Evolutionary conservation across 2,329 filamentous ascomycete genomes (phyloP).

Genomic region (Tolypocladium capitatum): DNA sequence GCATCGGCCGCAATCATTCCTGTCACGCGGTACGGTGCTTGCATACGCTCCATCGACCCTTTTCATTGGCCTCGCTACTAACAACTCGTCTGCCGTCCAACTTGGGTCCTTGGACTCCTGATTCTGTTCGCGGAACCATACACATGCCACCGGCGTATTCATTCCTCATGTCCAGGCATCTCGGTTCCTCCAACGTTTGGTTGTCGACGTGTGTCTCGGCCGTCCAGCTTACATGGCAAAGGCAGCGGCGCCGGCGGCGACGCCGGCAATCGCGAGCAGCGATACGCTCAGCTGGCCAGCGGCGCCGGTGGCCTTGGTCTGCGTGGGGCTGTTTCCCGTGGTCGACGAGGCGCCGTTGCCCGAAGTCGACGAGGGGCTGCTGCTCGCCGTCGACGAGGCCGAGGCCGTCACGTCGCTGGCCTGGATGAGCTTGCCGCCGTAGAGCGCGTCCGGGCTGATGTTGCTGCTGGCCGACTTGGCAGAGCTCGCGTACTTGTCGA

Average conservation of each 20-base stretch:
- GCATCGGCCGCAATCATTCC: background rate
- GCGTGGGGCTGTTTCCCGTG: background rate
- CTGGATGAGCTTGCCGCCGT: conserved; percentile 6
- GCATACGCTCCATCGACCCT: background rate
- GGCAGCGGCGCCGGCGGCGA: background rate
- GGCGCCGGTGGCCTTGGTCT: background rate
- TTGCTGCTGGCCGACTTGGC: conserved; percentile 3
- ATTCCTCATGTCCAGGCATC: background rate
- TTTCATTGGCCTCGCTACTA: background rate
- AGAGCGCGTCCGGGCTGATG: conserved; percentile 3
- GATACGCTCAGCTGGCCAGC: background rate
- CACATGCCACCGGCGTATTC: background rate
- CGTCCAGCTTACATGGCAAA: background rate
- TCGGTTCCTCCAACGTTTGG: background rate
- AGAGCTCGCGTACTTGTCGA: conserved; percentile 6
- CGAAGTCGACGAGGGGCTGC: too few relatives aligned
- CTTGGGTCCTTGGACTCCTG: background rate
- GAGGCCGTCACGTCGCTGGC: background rate
- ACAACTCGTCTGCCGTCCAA: background rate
- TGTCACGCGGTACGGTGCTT: too few relatives aligned
- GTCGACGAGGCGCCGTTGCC: background rate
- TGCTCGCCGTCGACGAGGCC: background rate
- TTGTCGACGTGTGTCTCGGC: background rate
- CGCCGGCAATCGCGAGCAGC: background rate
- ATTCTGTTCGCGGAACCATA: background rate